Evolutionary conservation across 257 asterid species (phyloP), one percentile per base, ranked within the genome.

Genomic region (Nicotiana noctiflora): DNA sequence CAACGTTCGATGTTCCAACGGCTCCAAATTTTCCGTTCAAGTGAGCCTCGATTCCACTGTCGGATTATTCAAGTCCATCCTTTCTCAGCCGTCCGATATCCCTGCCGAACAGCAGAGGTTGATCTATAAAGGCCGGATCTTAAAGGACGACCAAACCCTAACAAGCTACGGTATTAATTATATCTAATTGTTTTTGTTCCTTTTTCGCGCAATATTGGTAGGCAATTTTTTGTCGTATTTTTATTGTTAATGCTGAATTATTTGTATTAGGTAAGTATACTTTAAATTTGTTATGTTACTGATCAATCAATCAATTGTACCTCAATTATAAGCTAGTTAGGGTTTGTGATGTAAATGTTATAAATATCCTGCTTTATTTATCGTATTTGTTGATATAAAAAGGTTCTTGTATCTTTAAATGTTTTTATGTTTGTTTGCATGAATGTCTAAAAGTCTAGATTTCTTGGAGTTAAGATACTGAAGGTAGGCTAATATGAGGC

Each of bases 71-170:
- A 90, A 89, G 87, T 83, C 88, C 27, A 29, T 86, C 52, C 79
- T 90, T 23, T 86, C 85, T 25, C 83, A 81, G 89, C 82, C 80
- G 15, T 83, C 89, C 59, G 89, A 85, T 21, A 79, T 91, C 75
- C 88, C 93, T 4, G 75, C 85, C 21, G 87, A 85, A 51, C 89
- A 84, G 72, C 94, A 88, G 86, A 87, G 90, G 18, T 74, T 90
- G 80, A 89, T 89, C 87, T 89, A 91, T 75, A 89, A 88, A 40
- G 95, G 95, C 40, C 90, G 92, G 86, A 86, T 90, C 84, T 79
- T 90, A 79, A 90, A 90, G 84, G 93, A 89, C 61, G 93, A 90
- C 67, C 93, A 89, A 79, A 88, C 91, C 84, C 90, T 91, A 18
- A 62, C 21, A 57, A 88, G 88, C 85, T 88, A 84, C 60, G 93